Evolutionary conservation across 1,139 yeast genomes (phyloP).

Genomic region (Taphrina pruni): DNA sequence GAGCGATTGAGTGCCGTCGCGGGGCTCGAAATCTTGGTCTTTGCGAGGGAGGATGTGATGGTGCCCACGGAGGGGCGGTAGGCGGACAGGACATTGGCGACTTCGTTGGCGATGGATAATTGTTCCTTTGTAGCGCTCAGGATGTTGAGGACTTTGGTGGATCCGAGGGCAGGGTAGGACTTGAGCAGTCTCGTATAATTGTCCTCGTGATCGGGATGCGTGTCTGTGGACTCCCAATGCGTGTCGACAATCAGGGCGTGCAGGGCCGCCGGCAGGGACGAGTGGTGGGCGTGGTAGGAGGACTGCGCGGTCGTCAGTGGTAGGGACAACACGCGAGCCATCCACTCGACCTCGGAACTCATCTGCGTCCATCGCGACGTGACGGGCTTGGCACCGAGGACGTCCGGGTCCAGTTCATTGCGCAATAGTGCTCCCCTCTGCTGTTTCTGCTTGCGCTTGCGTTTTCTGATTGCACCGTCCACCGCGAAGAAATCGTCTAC

Average conservation of each 20-base stretch:
- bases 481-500: constrained; percentile 29
- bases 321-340: constrained; percentile 3
- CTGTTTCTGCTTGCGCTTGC: constrained; percentile 20
- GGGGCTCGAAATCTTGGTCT: constrained; percentile 10
- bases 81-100: constrained; percentile 26
- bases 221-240: background rate
- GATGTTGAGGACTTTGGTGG: background rate
- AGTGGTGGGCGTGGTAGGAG: constrained; percentile 27
- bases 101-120: constrained; percentile 14
- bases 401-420: constrained; percentile 5
- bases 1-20: background rate
- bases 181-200: constrained; percentile 4
- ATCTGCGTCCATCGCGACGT: constrained; percentile 37
- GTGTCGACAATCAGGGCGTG: constrained; percentile 12
- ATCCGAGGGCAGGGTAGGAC: constrained; percentile 16
- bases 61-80: constrained; percentile 26
- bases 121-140: constrained; percentile 23
- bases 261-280: constrained; percentile 36
- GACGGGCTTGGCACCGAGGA: constrained; percentile 2
- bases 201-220: constrained; percentile 24
- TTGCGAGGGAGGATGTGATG: background rate
- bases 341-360: constrained; percentile 33
- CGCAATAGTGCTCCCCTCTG: constrained; percentile 1
- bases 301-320: constrained; percentile 19
- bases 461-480: background rate